Base-by-base conservation (phyloP, 23 red algal genomes). In the Gracilariopsis chorda region DNA sequence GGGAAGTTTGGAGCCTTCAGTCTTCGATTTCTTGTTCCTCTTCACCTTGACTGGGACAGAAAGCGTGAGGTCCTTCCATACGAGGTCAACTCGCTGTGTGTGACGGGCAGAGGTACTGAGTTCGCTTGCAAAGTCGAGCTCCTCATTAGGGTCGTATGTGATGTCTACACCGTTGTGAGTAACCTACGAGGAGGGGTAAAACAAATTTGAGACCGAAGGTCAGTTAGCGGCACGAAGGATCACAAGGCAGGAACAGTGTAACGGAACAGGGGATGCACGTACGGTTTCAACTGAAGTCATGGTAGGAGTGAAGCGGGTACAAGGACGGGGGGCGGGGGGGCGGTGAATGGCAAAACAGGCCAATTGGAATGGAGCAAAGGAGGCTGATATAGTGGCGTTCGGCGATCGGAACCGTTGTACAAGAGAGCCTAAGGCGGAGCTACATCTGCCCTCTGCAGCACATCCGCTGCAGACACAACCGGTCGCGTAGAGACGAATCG, bases 21-120 rank as follows among this genome's bases (percentile, higher is more conserved):
- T 19, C 30, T 65, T 55, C 16, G 57, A 16, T 19, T 8, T 83
- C 45, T 45, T 85, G 57, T 35, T 1, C 7, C 36, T 57, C 43
- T 80, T 80, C 4, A 21, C 23, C 30, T 51, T 63, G 57, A 51
- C 57, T 2, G 88, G 76, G 17, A 91, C 88, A 44, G 63, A 20
- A 23, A 91, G 82, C 12, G 74, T 91, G 29, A 91, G 75, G 63
- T 82, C 76, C 43, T 60, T 56, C 88, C 88, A 91, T 14, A 82
- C 88, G 4, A 91, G 56, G 27, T 91, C 88, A 46, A 91, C 88
- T 43, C 60, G 74, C 58, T 68, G 74, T 24, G 55, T 48, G 4
- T 56, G 73, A 8, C 74, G 52, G 9, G 55, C 57, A 5, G 88
- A 81, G 37, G 88, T 63, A 10, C 52, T 73, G 2, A 64, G 32